phyloP scores from a whole-genome alignment of 352 stramenopile genomes.

The Phytophthora europaea region DNA sequence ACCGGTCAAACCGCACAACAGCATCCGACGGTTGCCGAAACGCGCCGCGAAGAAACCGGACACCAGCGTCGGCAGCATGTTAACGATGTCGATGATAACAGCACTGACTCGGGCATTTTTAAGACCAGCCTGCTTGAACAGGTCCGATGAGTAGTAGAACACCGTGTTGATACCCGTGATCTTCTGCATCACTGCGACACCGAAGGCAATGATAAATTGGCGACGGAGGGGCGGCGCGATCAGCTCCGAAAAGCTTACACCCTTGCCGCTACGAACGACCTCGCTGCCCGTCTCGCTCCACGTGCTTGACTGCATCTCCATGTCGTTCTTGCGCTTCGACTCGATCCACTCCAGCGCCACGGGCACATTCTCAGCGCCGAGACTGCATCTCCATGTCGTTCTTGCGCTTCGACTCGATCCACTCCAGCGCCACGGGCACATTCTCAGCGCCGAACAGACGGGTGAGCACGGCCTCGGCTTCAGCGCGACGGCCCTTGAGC shows the following conservation, averaged over 20 bases:
- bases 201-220: conserved; percentile 53
- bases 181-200: conserved; percentile 49
- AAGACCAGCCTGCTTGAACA: conserved; percentile 50
- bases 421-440: conserved; percentile 43
- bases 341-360: conserved; percentile 51
- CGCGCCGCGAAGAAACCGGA: conserved; percentile 38
- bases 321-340: conserved; percentile 45
- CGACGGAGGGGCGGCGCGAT: conserved; percentile 35
- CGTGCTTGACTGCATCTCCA: conserved; percentile 42
- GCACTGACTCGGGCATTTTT: conserved; percentile 43
- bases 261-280: conserved; percentile 41
- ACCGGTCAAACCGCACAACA: conserved; percentile 40
- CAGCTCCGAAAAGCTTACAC: conserved; percentile 40
- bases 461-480: conserved; percentile 46
- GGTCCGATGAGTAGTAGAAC: conserved; percentile 64
- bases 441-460: conserved; percentile 51
- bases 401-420: conserved; percentile 54
- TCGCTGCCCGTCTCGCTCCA: conserved; percentile 42
- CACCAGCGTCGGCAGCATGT: conserved; percentile 47
- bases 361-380: conserved; percentile 47
- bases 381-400: conserved; percentile 44
- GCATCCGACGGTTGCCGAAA: conserved; percentile 49
- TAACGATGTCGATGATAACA: conserved; percentile 50
- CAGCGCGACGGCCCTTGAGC: conserved; percentile 40
- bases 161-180: conserved; percentile 68